Base-by-base conservation (phyloP, 768 basidiomycete genomes). In the Cantharellus cinnabarinus region DNA sequence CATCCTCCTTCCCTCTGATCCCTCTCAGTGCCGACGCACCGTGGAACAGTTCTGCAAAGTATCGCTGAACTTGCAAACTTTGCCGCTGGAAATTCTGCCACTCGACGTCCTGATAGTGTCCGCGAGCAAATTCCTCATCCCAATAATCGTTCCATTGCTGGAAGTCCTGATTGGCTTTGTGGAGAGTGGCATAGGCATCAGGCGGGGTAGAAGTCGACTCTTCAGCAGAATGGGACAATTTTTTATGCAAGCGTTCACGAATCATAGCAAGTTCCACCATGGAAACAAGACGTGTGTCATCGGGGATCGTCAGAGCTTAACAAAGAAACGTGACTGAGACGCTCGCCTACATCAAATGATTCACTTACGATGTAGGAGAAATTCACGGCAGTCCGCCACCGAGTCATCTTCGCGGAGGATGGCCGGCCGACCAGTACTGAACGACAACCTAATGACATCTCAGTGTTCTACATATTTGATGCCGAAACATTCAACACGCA, bases 241-340 rank as follows among this genome's bases (percentile, higher is more conserved):
- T 78, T 67, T 91, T 85, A 66, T 90, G 83, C 1, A 93, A 76
- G 35, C 84, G 78, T 65, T 94, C 91, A 61, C 91, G 80, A 62
- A 94, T 79, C 39, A 81, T 81, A 78, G 91, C 89, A 59, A 94
- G 76, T 66, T 97, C 90, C 37, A 97, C 89, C 2, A 89, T 93
- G 2, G 91, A 93, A 7, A 95, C 87, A 10, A 97, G 79, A 60
- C 91, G 83, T 79, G 89, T 90, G 66, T 97, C 91, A 63, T 94
- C 90, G 65, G 89, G 83, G 61, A 94, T 86, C 10, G 88, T 79
- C 38, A 94, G 71, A 42, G 91, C 52, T 54, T 10, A 54, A 37
- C 14, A 54, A 7, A 54, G 52, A 37, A 54, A 54, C 52, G 38
- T 54, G 10, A 54, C 7, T 37, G 7, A 10, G 10, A 10, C 38